A percentile compares a stretch with the other conserved stretches of the same genome.
Evolutionary conservation across 768 basidiomycete genomes (phyloP).

Genomic region (Rhodotorula kratochvilovae): DNA sequence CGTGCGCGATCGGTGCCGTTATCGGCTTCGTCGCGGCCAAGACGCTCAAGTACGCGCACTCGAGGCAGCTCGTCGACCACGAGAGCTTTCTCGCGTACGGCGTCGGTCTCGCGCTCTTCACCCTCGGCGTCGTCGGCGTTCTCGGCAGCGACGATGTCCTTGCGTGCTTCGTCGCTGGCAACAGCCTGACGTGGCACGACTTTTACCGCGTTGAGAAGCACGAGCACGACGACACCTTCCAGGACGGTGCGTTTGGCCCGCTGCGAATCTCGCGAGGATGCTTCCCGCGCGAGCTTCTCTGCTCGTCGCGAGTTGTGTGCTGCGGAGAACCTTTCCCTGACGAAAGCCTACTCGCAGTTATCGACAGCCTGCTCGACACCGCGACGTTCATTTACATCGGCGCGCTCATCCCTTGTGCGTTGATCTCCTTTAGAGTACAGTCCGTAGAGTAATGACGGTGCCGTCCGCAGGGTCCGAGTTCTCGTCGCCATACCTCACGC

Average conservation of each 20-base stretch:
- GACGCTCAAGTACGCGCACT: constrained; percentile 45
- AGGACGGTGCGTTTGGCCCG: constrained; percentile 19
- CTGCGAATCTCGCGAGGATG: too few species aligned
- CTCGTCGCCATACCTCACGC: constrained; percentile 37
- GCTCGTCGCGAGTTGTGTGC: background rate
- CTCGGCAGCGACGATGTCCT: constrained; percentile 52
- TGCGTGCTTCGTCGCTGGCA: constrained; percentile 46
- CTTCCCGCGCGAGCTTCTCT: too few species aligned
- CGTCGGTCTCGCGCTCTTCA: constrained; percentile 38
- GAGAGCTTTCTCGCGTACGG: constrained; percentile 47
- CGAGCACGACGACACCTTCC: constrained; percentile 43
- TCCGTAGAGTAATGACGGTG: too few species aligned
- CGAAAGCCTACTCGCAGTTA: constrained; percentile 1
- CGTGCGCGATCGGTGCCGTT: constrained; percentile 46
- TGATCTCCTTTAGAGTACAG: too few species aligned
- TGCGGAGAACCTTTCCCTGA: background rate
- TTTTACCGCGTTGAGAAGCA: constrained; percentile 29
- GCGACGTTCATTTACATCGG: constrained; percentile 49
- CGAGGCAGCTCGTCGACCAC: constrained; percentile 48
- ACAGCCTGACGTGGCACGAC: constrained; percentile 33
- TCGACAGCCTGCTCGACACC: constrained; percentile 32
- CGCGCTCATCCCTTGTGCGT: constrained; percentile 47
- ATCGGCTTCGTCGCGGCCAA: constrained; percentile 49
- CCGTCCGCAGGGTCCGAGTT: constrained; percentile 43
- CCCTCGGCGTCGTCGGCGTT: constrained; percentile 47